These are phyloP conservation scores for Myxozyma mucilagina DNA, from an alignment of 805 yeast species.

Conservation along the genomic window DNA sequence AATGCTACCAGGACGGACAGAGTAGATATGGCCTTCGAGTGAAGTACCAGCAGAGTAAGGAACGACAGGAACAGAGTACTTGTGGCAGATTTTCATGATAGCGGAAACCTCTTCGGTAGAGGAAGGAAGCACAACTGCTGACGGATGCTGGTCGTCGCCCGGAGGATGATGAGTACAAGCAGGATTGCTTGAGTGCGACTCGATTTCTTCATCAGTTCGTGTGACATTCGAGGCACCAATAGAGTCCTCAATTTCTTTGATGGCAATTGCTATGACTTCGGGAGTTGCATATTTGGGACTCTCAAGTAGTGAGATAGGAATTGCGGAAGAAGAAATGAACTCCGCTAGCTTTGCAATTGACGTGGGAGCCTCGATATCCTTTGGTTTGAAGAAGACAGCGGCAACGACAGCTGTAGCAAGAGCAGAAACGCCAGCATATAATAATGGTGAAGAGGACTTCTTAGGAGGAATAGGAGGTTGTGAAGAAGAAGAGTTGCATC, in stretches of 20 bases:
- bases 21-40: conserved; percentile 76
- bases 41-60: conserved; percentile 82
- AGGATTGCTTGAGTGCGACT: conserved; percentile 59
- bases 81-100: conserved; percentile 60
- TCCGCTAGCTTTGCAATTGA: neutral
- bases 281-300: conserved; percentile 56
- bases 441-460: neutral
- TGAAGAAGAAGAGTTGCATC: neutral
- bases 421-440: conserved; percentile 2
- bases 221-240: conserved; percentile 55
- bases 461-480: neutral
- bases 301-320: conserved; percentile 48
- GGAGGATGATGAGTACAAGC: conserved; percentile 71
- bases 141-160: conserved; percentile 58
- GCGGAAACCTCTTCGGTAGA: conserved; percentile 68
- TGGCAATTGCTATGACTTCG: conserved; percentile 49
- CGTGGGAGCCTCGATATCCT: neutral
- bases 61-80: conserved; percentile 66
- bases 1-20: conserved; percentile 69
- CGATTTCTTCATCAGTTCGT: conserved; percentile 44
- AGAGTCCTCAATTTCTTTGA: conserved; percentile 50
- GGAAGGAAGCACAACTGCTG: conserved; percentile 59
- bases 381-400: neutral
- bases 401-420: conserved; percentile 4
- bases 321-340: conserved; percentile 1